phyloP scores from a whole-genome alignment of 768 basidiomycete genomes.

The Pleurotus giganteus region DNA sequence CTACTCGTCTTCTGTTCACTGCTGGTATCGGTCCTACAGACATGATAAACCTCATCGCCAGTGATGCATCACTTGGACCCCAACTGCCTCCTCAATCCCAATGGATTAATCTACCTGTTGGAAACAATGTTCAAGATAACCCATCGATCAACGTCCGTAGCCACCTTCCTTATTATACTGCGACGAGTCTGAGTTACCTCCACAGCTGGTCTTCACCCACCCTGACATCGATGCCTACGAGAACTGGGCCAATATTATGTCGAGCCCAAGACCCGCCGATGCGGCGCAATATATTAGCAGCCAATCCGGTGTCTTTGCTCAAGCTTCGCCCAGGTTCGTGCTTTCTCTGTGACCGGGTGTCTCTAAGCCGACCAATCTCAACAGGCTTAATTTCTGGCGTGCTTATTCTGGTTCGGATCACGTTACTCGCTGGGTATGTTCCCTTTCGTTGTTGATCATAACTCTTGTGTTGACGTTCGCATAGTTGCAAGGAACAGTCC shows the following conservation, averaged over 20 bases:
- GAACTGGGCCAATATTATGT: constrained; percentile 63
- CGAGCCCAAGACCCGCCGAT: constrained; percentile 51
- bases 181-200: not conserved
- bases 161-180: not conserved
- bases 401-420: constrained; percentile 45
- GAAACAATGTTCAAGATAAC: constrained; percentile 56
- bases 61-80: constrained; percentile 41
- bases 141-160: constrained; percentile 56
- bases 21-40: constrained; percentile 62
- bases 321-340: constrained; percentile 50
- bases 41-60: constrained; percentile 50
- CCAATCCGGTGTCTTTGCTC: constrained; percentile 55
- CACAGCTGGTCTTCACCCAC: constrained; percentile 60
- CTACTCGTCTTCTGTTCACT: constrained; percentile 55
- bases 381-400: constrained; percentile 62
- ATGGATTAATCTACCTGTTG: constrained; percentile 62
- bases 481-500: constrained; percentile 61
- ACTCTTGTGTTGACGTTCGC: not conserved
- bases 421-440: constrained; percentile 46
- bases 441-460: not conserved
- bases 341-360: not conserved
- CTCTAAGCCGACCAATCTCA: not conserved
- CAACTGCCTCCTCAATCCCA: constrained; percentile 45
- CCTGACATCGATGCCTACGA: constrained; percentile 61
- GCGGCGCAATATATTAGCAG: constrained; percentile 48